Evolutionary conservation across 2,329 filamentous ascomycete genomes (phyloP), one percentile per base, ranked within the genome.

Genomic region (Elsinoe fawcettii): DNA sequence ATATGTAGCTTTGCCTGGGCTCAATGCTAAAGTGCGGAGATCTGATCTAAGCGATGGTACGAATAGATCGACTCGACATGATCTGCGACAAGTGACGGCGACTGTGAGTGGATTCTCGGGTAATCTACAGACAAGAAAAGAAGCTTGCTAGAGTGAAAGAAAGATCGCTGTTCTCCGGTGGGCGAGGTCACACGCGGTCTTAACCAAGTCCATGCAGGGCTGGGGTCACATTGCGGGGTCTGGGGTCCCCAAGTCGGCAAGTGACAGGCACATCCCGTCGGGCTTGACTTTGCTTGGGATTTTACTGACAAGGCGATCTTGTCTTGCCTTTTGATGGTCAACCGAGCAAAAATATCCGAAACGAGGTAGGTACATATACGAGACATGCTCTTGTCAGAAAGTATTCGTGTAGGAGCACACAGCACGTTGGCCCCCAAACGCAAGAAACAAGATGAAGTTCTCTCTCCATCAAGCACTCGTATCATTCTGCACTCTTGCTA

Each of bases 201-300:
- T 34, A 25, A 32, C 27, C 44, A 49, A n/a, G 12, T n/a, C 22
- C 20, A 49, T 2, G 23, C 5, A 49, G 22, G 25, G 20, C 22
- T 11, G 44, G 22, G 44, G 23, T n/a, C 22, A 49, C 22, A 49
- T 5, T 51, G 46, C 25, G 46, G 46, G 46, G 46, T 32, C 23
- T 32, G 46, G 46, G 46, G 46, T 20, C 46, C 46, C 25, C 14
- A 51, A 51, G 46, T 30, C 46, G 46, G 46, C 46, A 34, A 34
- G 7, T 32, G 30, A 32, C 25, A 32, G 25, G 46, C 12, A 32
- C 9, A 9, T 46, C 46, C 46, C 46, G 46, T 16, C 46, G 46
- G 46, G 7, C 44, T 30, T 32, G 34, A 37, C 14, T 12, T 37
- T 14, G 6, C 34, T 37, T 14, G 11, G 3, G 5, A 7, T n/a